Conservation (phyloP, 2,329 filamentous ascomycete species). For the Pleurostoma richardsiae region DNA sequence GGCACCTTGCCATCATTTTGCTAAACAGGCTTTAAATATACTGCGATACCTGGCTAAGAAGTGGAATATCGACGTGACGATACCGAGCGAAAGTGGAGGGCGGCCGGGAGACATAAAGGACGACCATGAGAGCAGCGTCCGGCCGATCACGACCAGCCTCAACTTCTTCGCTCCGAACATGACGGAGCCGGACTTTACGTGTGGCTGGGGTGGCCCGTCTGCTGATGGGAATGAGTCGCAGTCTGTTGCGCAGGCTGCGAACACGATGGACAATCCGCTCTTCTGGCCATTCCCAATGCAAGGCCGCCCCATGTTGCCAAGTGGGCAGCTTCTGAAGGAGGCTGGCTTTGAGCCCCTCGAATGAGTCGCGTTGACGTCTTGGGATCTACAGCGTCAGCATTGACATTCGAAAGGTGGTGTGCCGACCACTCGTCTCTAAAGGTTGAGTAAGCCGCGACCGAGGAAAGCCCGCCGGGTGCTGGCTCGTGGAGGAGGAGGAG, state of each 20-base stretch:
- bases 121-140: constrained; percentile 18
- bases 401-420: too few species aligned
- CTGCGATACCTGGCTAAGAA: constrained; percentile 51
- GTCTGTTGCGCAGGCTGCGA: constrained; percentile 20
- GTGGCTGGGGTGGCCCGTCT: constrained; percentile 32
- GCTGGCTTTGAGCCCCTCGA: constrained; percentile 39
- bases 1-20: constrained; percentile 56
- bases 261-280: constrained; percentile 44
- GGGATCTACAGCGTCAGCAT: too few species aligned
- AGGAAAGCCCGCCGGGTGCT: too few species aligned
- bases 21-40: constrained; percentile 56
- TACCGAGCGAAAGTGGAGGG: constrained; percentile 14
- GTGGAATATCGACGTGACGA: constrained; percentile 48
- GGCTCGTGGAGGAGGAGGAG: too few species aligned
- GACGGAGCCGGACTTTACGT: constrained; percentile 40
- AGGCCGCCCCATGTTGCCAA: constrained; percentile 47
- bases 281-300: constrained; percentile 61
- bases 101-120: constrained; percentile 31
- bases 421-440: too few species aligned
- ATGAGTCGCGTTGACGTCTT: too few species aligned
- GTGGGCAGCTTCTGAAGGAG: constrained; percentile 38
- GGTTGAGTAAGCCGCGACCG: too few species aligned
- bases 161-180: constrained; percentile 54
- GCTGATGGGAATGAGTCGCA: not conserved
- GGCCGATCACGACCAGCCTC: constrained; percentile 44